phyloP scores from a whole-genome alignment of 1,284 basidiomycete species.

The Leccinum pachyderme region DNA sequence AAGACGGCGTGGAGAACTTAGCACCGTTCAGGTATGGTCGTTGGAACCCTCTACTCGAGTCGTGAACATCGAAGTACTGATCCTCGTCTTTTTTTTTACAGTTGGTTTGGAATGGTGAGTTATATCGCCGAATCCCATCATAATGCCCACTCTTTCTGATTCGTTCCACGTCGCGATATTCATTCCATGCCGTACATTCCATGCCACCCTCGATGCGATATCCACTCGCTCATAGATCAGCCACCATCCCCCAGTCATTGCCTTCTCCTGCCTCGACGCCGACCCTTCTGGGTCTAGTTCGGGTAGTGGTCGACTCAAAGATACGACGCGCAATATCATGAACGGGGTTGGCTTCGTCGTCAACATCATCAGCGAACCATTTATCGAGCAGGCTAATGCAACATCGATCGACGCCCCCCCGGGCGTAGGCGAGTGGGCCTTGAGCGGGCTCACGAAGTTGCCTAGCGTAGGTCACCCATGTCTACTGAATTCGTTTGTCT shows the following conservation, averaged over 20 bases:
- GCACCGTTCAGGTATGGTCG: constrained; percentile 51
- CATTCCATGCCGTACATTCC: not conserved
- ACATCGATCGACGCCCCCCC: constrained; percentile 58
- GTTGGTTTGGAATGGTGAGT: constrained; percentile 46
- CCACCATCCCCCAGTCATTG: constrained; percentile 57
- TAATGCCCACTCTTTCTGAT: not conserved
- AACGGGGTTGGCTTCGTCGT: constrained; percentile 61
- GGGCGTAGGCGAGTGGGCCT: constrained; percentile 61
- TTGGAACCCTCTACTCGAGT: not conserved
- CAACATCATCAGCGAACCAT: constrained; percentile 72
- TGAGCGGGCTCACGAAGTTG: constrained; percentile 62
- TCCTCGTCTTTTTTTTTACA: constrained; percentile 15
- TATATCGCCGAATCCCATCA: not conserved
- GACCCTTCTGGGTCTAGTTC: not conserved
- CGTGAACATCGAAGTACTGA: not conserved
- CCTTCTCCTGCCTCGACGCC: constrained; percentile 45
- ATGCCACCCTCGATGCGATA: not conserved
- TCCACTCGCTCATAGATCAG: constrained; percentile 36
- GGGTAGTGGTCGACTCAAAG: constrained; percentile 39
- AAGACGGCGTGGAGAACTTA: constrained; percentile 56
- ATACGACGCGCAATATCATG: constrained; percentile 60
- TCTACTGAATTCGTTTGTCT: not conserved
- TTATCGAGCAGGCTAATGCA: constrained; percentile 62
- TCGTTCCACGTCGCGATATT: not conserved
- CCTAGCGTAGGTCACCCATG: constrained; percentile 41